phyloP scores from a whole-genome alignment of 306 rosid species.

The Hippophae tibetana region DNA sequence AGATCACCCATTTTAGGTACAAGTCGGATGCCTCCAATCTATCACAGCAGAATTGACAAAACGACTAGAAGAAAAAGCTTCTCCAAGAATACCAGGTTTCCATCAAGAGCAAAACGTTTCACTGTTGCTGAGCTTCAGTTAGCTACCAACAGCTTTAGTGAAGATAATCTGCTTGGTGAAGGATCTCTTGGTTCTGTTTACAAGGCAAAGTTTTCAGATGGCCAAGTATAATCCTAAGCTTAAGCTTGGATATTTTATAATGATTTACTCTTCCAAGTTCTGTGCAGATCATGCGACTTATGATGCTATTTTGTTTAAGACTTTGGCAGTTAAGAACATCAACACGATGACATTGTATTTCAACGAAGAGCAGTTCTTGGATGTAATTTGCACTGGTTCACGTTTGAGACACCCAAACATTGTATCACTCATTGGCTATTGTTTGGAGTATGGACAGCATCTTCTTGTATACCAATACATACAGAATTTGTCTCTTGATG shows the following conservation, averaged over 20 bases:
- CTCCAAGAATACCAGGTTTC: constrained; percentile 44
- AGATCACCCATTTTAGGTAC: constrained; percentile 45
- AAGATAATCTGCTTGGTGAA: constrained; percentile 63
- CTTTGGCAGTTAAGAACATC: constrained; percentile 69
- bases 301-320: constrained; percentile 25
- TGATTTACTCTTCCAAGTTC: constrained; percentile 8
- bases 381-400: constrained; percentile 59
- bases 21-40: constrained; percentile 41
- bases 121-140: constrained; percentile 67
- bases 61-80: constrained; percentile 48
- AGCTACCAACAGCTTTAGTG: constrained; percentile 63
- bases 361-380: constrained; percentile 56
- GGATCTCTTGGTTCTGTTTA: constrained; percentile 90
- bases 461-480: constrained; percentile 63
- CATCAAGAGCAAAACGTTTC: constrained; percentile 50
- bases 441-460: constrained; percentile 83
- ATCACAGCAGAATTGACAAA: constrained; percentile 40
- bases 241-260: not conserved
- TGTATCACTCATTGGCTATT: constrained; percentile 64
- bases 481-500: constrained; percentile 50
- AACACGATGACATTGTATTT: constrained; percentile 52
- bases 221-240: constrained; percentile 41
- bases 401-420: constrained; percentile 79
- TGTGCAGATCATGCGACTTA: constrained; percentile 8
- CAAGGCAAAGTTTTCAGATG: constrained; percentile 75